Evolutionary conservation across 2,329 filamentous ascomycete genomes (phyloP).

Genomic region (Sclerotinia borealis): DNA sequence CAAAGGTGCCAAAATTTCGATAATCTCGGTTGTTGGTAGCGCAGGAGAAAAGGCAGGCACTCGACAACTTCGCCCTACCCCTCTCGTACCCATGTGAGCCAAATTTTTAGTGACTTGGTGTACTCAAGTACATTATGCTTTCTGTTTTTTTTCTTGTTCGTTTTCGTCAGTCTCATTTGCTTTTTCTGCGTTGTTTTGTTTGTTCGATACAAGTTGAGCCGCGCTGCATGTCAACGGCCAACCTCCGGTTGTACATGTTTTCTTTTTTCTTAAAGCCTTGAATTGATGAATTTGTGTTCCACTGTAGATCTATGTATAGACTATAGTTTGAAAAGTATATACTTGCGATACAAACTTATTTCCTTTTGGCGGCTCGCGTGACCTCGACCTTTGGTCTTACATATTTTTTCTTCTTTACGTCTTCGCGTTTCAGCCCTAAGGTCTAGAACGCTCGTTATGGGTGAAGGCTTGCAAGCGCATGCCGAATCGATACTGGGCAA

Average conservation of each 20-base stretch:
- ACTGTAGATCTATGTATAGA: not conserved
- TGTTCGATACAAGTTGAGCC: not conserved
- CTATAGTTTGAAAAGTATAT: not conserved
- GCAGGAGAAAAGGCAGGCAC: slow-evolving; percentile 1
- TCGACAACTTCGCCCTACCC: not conserved
- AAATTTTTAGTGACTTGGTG: not conserved
- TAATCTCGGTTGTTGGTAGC: slow-evolving; percentile 7
- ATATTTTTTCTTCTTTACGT: not conserved
- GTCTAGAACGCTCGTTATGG: not conserved
- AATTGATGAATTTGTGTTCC: not conserved
- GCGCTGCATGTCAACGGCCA: slow-evolving; percentile 8
- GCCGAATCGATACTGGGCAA: too few relatives aligned
- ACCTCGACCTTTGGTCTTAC: not conserved
- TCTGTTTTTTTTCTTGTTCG: not conserved
- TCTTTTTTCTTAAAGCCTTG: not conserved
- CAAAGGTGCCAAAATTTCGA: not conserved
- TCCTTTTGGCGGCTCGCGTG: not conserved
- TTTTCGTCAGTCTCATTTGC: slow-evolving; percentile 1
- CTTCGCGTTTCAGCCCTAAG: not conserved
- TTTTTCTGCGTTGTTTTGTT: not conserved
- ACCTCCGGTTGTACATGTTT: not conserved
- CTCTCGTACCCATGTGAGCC: not conserved
- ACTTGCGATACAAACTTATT: not conserved
- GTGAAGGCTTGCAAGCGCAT: too few relatives aligned
- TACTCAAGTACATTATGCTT: not conserved